Conservation (phyloP, 805 yeast species). For the Metschnikowia lochheadii region DNA sequence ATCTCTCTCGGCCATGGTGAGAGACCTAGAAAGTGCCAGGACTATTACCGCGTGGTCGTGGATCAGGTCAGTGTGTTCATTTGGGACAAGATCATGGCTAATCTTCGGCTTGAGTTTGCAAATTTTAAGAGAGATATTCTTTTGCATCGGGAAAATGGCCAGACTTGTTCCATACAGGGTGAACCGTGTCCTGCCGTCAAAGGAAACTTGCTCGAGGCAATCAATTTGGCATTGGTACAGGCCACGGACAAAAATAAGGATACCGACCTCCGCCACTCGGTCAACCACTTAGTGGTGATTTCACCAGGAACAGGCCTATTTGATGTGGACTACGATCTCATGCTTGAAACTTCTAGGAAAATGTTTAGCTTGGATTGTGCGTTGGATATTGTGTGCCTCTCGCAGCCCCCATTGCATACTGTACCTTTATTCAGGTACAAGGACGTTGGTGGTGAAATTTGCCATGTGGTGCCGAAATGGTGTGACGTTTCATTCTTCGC, state of each 20-base stretch:
- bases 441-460: slow-evolving; percentile 43
- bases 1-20: slow-evolving; percentile 66
- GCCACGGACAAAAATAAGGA: slow-evolving; percentile 75
- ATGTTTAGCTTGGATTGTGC: slow-evolving; percentile 78
- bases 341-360: slow-evolving; percentile 70
- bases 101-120: slow-evolving; percentile 78
- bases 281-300: slow-evolving; percentile 82
- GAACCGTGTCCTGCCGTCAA: slow-evolving; percentile 80
- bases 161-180: slow-evolving; percentile 39
- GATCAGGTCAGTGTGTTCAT: slow-evolving; percentile 86
- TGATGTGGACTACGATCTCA: slow-evolving; percentile 80
- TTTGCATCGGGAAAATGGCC: slow-evolving; percentile 32
- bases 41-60: slow-evolving; percentile 89
- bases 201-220: slow-evolving; percentile 84
- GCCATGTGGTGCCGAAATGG: slow-evolving; percentile 91
- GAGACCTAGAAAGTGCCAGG: slow-evolving; percentile 60
- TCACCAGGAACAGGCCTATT: slow-evolving; percentile 93
- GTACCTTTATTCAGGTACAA: slow-evolving; percentile 82
- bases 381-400: slow-evolving; percentile 80
- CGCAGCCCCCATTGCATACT: slow-evolving; percentile 87
- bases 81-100: slow-evolving; percentile 92
- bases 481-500: slow-evolving; percentile 90
- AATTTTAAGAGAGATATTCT: slow-evolving; percentile 73
- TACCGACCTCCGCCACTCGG: slow-evolving; percentile 82
- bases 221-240: slow-evolving; percentile 76